Base-by-base conservation (phyloP, 2,329 filamentous ascomycete genomes). In the Aspergillus arachidicola region DNA sequence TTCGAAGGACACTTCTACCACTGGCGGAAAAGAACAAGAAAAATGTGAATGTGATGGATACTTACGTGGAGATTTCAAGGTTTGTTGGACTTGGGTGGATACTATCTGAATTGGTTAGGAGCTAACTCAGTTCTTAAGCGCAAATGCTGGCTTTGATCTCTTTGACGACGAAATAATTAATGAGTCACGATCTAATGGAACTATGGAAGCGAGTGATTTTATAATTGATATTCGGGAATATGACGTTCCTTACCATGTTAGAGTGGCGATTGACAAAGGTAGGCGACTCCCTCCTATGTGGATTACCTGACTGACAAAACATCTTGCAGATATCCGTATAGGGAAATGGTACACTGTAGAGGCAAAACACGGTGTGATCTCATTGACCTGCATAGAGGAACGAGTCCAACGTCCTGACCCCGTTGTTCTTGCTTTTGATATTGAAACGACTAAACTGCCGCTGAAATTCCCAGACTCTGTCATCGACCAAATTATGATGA, bases 401-500 rank as follows among this genome's bases (percentile, higher is more conserved):
- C 89, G 93, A 69, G 84, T 98, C 55, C 89, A 92, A 64, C 92
- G 93, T 79, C 94, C 96, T 26, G 95, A 99, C 73, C 95, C 95
- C 1, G 92, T 98, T n/a, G 92, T 99, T 23, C 91, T 99, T 86
- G 95, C 95, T n/a, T 99, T 90, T 80, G 95, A 99, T 88, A 99
- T 99, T 73, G 95, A 99, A 80, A 99, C 95, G 2, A 94, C 92
- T 6, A 99, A 99, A 75, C 83, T 95, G 19, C 95, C 96, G 1
- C 83, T 99, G 60, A 99, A 99, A 78, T 99, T 99, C 71, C 96
- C 95, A 30, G 96, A 99, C 75, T 90, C 95, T 1, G 87, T 93
- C 4, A 90, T 97, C 66, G 95, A 99, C 80, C 94, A 97, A 76
- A 91, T 99, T 74, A 99, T 99, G 94, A 99, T 99, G 95, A 94